These are phyloP conservation scores for Blepharisma stoltei DNA, from an alignment of 73 alveolate species.

Conservation along the genomic window DNA sequence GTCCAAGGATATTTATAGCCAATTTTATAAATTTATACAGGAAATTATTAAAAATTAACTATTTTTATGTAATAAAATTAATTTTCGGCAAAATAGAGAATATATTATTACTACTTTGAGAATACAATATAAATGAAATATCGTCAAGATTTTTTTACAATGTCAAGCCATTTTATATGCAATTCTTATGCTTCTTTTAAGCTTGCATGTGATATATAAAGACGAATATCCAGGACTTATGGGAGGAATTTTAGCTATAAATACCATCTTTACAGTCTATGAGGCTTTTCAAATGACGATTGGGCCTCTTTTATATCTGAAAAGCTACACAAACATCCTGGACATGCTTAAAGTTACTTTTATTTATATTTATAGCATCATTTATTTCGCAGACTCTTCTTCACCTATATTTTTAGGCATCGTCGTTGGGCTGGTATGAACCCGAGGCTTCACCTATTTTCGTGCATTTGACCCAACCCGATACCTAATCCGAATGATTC, in stretches of 20 bases:
- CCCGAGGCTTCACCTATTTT: background rate
- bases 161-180: background rate
- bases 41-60: too few relatives aligned
- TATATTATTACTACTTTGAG: too few relatives aligned
- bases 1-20: background rate
- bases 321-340: background rate
- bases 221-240: too few relatives aligned
- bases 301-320: background rate
- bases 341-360: background rate
- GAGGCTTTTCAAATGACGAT: background rate
- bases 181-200: background rate
- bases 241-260: background rate
- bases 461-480: background rate
- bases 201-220: too few relatives aligned
- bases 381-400: too few relatives aligned
- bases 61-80: too few relatives aligned
- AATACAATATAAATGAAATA: slow-evolving; percentile 1
- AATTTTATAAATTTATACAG: too few relatives aligned
- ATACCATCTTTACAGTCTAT: background rate
- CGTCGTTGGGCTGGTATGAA: background rate
- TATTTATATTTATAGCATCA: background rate
- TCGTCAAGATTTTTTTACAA: background rate
- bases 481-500: background rate
- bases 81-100: too few relatives aligned
- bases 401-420: too few relatives aligned